A percentile compares a stretch with the other conserved stretches of the same genome.
Evolutionary conservation across 176 grass and related monocot genomes (phyloP).

Genomic region (Hordeum marinum): DNA sequence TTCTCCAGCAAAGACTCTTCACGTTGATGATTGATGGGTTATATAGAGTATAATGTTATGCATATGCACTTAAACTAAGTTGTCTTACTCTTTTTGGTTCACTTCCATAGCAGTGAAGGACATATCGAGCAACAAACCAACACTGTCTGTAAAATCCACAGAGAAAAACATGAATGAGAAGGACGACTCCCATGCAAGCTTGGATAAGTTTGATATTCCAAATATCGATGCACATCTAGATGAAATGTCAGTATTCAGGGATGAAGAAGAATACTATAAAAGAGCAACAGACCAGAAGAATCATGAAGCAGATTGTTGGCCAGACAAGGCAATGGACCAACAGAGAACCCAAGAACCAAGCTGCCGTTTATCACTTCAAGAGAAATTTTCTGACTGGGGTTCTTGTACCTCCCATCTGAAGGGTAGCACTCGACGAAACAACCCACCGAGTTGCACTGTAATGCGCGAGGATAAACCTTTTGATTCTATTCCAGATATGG

Average conservation of each 20-base stretch:
- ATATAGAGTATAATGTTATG: conserved; percentile 8
- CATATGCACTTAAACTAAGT: not conserved
- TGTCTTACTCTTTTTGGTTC: not conserved
- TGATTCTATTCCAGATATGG: conserved; percentile 15
- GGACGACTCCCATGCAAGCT: conserved; percentile 30
- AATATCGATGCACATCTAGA: conserved; percentile 29
- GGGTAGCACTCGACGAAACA: conserved; percentile 6
- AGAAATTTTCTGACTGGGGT: conserved; percentile 41
- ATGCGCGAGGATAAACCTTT: conserved; percentile 26
- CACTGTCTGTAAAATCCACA: conserved; percentile 19
- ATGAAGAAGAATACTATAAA: conserved; percentile 27
- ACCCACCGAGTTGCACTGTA: conserved; percentile 13
- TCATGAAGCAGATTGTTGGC: conserved; percentile 32
- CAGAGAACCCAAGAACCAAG: conserved; percentile 36
- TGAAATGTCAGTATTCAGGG: conserved; percentile 23
- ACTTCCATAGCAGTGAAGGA: conserved; percentile 32
- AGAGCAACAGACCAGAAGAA: conserved; percentile 21
- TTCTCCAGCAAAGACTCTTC: conserved; percentile 9
- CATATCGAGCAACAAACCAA: conserved; percentile 24
- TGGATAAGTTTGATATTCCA: conserved; percentile 38
- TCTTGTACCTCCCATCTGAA: conserved; percentile 29
- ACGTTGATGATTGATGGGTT: conserved; percentile 8
- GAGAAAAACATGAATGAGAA: conserved; percentile 32
- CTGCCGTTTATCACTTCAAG: conserved; percentile 37
- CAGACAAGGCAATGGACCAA: conserved; percentile 12